phyloP scores from a whole-genome alignment of 108 stramenopile species.

The Hondaea fermentalgiana region DNA sequence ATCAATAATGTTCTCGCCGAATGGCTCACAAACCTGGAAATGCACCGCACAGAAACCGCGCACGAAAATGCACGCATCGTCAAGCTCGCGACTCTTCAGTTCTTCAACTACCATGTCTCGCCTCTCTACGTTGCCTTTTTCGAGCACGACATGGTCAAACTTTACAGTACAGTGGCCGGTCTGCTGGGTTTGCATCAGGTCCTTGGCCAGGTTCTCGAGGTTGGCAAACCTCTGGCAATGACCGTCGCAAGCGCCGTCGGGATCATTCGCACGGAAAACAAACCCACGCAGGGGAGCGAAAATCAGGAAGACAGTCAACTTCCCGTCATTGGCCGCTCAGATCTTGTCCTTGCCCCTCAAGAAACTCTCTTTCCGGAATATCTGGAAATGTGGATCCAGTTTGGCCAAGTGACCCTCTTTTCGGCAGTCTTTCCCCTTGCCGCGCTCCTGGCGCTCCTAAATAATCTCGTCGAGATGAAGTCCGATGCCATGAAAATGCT shows the following conservation, averaged over 20 bases:
- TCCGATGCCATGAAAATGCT: slow-evolving; percentile 91
- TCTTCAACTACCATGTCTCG: slow-evolving; percentile 94
- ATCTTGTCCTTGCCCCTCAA: background rate
- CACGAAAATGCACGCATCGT: slow-evolving; percentile 84
- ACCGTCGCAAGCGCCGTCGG: background rate
- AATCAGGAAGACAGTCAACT: background rate
- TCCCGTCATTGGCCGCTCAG: background rate
- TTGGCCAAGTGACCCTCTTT: slow-evolving; percentile 90
- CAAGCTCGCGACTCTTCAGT: slow-evolving; percentile 93
- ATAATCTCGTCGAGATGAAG: slow-evolving; percentile 82
- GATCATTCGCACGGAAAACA: background rate
- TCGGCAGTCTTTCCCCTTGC: slow-evolving; percentile 87
- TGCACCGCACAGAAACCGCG: slow-evolving; percentile 81
- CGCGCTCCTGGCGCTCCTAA: slow-evolving; percentile 79
- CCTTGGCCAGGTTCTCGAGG: background rate
- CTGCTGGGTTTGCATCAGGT: background rate
- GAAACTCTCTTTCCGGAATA: background rate
- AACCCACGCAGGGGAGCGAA: background rate
- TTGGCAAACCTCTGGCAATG: background rate
- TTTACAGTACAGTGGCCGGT: background rate
- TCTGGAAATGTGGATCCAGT: slow-evolving; percentile 50
- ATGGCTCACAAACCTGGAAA: slow-evolving; percentile 73
- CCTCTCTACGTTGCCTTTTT: slow-evolving; percentile 85
- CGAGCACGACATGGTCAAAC: background rate
- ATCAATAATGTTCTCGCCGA: background rate